Evolutionary conservation across 2,329 filamentous ascomycete species (phyloP), one percentile per base, ranked within the genome.

Genomic region (Aspergillus nomiae): DNA sequence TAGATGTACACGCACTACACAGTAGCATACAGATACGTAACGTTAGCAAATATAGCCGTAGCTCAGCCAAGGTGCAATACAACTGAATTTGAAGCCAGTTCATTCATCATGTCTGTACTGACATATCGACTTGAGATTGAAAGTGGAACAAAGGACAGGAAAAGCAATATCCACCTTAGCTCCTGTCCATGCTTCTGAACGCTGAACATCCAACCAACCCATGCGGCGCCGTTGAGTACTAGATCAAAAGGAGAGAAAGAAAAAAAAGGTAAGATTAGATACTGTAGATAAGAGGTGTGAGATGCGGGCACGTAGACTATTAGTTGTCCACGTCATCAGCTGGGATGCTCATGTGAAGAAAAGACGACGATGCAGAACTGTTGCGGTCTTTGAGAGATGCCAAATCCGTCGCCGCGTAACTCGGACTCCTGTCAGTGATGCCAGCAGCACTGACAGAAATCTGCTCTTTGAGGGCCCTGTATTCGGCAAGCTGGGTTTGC

Each of bases 401-500:
- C 34, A 64, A 43, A 1, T 66, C 59, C 56, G 60, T 56, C 54
- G 51, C 38, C 30, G 61, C 64, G 61, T 67, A 68, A 55, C 58
- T 65, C 14, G 61, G 61, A 34, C 64, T 53, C 43, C 61, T 66
- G 64, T 62, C 65, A 65, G 69, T 58, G 62, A 71, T 70, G 62
- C 69, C 68, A 32, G 69, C 64, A 66, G 66, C 67, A 67, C 67
- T 71, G 65, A 64, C 66, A 59, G 71, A 71, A 61, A 79, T 71
- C 59, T 78, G 75, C 65, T 78, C 74, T 63, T 80, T 80, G 30
- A 81, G 70, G 26, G 76, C 76, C 58, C 69, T 69, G 63, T 79
- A 79, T 64, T 81, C 78, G 26, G 75, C 76, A 24, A 80, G 72
- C 62, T 80, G 78, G n/a, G 72, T 77, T 46, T 76, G 74, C 9